A percentile compares a stretch with the other conserved stretches of the same genome.
phyloP scores from a whole-genome alignment of 176 grass and related monocot species.

The Oryza meridionalis region DNA sequence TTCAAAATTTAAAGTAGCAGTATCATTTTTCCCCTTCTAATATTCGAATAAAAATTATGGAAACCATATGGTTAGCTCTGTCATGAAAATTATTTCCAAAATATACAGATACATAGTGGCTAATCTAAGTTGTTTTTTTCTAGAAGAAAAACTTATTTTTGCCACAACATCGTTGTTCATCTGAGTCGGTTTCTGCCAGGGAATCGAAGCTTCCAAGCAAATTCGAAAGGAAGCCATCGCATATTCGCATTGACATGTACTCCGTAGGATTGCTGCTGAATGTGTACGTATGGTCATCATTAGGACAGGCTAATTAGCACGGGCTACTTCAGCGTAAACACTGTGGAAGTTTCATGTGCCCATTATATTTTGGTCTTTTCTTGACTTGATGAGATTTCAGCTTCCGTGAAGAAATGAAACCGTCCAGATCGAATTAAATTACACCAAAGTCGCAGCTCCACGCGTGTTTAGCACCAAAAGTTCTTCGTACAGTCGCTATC shows the following conservation, averaged over 20 bases:
- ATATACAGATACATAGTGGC: no score
- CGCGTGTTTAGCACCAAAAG: neutral
- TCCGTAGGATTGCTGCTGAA: no score
- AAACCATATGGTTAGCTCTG: no score
- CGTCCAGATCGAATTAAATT: neutral
- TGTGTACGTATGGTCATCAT: no score
- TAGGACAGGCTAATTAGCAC: neutral
- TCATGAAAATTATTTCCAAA: no score
- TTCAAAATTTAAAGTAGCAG: no score
- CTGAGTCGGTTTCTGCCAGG: neutral
- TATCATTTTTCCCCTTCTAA: no score
- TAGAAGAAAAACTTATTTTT: no score
- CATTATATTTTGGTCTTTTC: neutral
- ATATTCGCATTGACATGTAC: no score
- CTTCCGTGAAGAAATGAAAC: neutral
- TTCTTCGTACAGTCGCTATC: neutral
- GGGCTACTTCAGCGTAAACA: neutral
- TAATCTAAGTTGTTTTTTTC: no score
- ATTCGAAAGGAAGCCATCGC: neutral
- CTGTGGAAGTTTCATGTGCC: neutral
- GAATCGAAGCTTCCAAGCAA: neutral
- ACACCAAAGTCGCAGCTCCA: neutral
- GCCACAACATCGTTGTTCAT: neutral
- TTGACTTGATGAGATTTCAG: neutral
- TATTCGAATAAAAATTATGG: no score